phyloP scores from a whole-genome alignment of 805 yeast species.

The Kurtzmaniella fragi region DNA sequence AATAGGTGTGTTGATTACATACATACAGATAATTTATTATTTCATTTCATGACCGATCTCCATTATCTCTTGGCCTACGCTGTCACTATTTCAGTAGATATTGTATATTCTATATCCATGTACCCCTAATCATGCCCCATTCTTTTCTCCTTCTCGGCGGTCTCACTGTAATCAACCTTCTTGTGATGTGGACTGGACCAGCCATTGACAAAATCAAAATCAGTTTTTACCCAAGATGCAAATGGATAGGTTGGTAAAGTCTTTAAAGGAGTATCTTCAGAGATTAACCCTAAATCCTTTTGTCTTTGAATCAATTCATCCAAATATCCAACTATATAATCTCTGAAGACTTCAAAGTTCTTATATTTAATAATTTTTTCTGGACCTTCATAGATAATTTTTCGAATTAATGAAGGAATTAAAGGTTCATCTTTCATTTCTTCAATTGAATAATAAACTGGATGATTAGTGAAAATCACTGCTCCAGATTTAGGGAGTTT shows the following conservation, averaged over 20 bases:
- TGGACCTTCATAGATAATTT: conserved; percentile 63
- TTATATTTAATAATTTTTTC: conserved; percentile 62
- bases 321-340: conserved; percentile 54
- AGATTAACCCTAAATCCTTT: conserved; percentile 49
- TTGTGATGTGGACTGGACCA: conserved; percentile 32
- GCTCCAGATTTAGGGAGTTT: conserved; percentile 62
- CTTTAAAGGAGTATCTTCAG: conserved; percentile 50
- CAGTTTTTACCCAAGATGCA: conserved; percentile 49
- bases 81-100: too few species aligned
- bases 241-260: conserved; percentile 61
- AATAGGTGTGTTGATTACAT: too few species aligned
- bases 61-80: too few species aligned
- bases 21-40: too few species aligned
- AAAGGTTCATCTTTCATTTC: conserved; percentile 76
- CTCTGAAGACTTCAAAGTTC: conserved; percentile 53
- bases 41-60: too few species aligned
- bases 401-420: conserved; percentile 68
- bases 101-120: too few species aligned
- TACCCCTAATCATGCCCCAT: neutral
- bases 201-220: conserved; percentile 34
- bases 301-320: conserved; percentile 56
- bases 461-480: conserved; percentile 71
- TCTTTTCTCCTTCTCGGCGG: conserved; percentile 14
- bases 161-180: conserved; percentile 17
- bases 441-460: conserved; percentile 71